Evolutionary conservation across 2,329 filamentous ascomycete species (phyloP), one percentile per base, ranked within the genome.

Genomic region (Gnomoniopsis smithogilvyi): DNA sequence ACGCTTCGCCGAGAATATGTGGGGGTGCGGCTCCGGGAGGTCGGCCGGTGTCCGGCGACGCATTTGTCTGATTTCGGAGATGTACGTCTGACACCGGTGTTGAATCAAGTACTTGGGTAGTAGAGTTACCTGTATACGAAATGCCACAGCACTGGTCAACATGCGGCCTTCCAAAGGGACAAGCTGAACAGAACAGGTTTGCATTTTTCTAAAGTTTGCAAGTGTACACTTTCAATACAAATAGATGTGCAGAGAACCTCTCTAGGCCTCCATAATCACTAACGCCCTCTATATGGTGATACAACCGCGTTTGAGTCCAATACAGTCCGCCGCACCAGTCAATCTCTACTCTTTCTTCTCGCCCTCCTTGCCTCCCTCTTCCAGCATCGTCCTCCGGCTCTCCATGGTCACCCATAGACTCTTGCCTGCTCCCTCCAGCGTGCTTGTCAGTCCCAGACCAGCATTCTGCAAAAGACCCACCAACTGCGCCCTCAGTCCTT

Each of bases 391-490:
- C 74, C 87, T 86, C 72, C 94, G 81, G 51, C 90, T 86, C 79
- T 98, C 94, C 68, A 99, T 78, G 14, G 94, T 91, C 63, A 96
- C 81, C 81, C 94, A 98, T 66, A 99, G 71, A 70, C 84, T 93
- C 80, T 88, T 91, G 61, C 88, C 82, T 51, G 90, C 86, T 56
- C 90, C 87, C 72, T 96, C 92, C 67, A 99, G 77, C n/a, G 87
- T 83, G 64, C 77, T 86, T 24, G 92, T 90, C 57, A 99, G 74
- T 60, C 88, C 86, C 58, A 91, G 83, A 45, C 93, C 92, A 63
- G 91, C 85, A 63, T 86, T 86, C 75, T 95, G 90, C 72, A 99
- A 80, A 76, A 96, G 84, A 63, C 79, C 78, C 55, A 98, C 87
- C 62, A 99, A 80, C 77, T 96, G 90, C 51, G 86, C 88, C 64